Conservation (phyloP, 768 basidiomycete species). For the Suillus decipiens region DNA sequence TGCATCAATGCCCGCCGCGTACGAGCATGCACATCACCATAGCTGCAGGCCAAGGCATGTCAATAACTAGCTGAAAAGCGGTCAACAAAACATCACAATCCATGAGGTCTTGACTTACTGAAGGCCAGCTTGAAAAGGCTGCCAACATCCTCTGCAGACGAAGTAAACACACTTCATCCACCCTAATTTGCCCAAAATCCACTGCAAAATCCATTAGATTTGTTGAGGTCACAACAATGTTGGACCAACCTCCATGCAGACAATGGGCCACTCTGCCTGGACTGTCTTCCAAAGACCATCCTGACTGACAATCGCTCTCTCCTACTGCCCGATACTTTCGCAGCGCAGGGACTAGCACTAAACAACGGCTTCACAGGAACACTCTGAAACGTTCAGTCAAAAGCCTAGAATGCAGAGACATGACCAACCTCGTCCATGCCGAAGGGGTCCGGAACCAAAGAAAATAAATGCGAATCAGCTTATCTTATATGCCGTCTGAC, state of each 20-base stretch:
- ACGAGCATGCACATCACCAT: conserved; percentile 4
- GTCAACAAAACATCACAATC: background rate
- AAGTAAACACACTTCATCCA: conserved; percentile 7
- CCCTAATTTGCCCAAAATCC: background rate
- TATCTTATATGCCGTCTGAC: conserved; percentile 17
- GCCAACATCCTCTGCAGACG: background rate
- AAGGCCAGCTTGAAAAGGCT: conserved; percentile 7
- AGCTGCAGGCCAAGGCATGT: conserved; percentile 4
- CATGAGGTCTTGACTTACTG: background rate
- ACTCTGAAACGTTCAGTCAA: background rate
- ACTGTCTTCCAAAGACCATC: conserved; percentile 2
- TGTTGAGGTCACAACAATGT: background rate
- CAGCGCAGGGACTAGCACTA: background rate
- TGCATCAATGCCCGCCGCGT: background rate
- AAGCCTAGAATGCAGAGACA: background rate
- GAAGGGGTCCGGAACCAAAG: conserved; percentile 35
- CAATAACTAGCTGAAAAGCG: background rate
- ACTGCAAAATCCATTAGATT: background rate
- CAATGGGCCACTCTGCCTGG: background rate
- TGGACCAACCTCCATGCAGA: conserved; percentile 2
- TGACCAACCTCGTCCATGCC: conserved; percentile 16
- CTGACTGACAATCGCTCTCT: background rate
- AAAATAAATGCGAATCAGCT: background rate
- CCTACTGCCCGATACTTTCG: background rate
- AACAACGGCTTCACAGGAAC: conserved; percentile 4